phyloP scores from a whole-genome alignment of 1,139 yeast genomes.

The Nakaseomyces kungkrabaensis region DNA sequence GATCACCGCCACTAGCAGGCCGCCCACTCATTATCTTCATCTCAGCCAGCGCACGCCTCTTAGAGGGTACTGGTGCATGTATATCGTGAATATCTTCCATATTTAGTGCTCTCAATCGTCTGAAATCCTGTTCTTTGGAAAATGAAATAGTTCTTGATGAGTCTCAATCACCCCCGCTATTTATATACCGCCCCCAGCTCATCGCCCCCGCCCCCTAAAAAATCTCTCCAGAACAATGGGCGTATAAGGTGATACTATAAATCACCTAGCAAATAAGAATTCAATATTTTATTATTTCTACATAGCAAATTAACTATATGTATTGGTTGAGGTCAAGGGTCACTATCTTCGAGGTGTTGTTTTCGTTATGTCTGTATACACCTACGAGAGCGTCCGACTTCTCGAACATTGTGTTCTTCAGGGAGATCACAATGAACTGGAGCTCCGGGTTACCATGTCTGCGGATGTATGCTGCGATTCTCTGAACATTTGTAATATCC shows the following conservation, averaged over 20 bases:
- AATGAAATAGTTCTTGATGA: no score
- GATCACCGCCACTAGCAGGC: conserved; percentile 4
- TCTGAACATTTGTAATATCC: conserved; percentile 78
- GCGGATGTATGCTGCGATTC: conserved; percentile 74
- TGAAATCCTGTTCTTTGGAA: no score
- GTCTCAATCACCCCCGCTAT: no score
- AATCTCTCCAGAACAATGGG: neutral
- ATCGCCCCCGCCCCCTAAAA: neutral
- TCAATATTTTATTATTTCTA: neutral
- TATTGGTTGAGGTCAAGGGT: conserved; percentile 61
- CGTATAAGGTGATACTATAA: neutral
- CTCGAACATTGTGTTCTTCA: conserved; percentile 80
- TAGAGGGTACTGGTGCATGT: conserved; percentile 3
- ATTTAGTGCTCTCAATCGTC: no score
- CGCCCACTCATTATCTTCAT: conserved; percentile 1
- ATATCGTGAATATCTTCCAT: neutral
- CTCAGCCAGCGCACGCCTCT: conserved; percentile 1
- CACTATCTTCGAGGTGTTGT: conserved; percentile 66
- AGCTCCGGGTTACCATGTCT: conserved; percentile 68
- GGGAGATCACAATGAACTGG: conserved; percentile 88
- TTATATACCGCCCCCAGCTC: neutral
- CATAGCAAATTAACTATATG: neutral
- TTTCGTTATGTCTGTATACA: conserved; percentile 74
- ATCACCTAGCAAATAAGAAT: no score
- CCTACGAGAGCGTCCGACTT: conserved; percentile 89